Evolutionary conservation across 2,329 filamentous ascomycete genomes (phyloP).

Genomic region (Aspergillus sp.): DNA sequence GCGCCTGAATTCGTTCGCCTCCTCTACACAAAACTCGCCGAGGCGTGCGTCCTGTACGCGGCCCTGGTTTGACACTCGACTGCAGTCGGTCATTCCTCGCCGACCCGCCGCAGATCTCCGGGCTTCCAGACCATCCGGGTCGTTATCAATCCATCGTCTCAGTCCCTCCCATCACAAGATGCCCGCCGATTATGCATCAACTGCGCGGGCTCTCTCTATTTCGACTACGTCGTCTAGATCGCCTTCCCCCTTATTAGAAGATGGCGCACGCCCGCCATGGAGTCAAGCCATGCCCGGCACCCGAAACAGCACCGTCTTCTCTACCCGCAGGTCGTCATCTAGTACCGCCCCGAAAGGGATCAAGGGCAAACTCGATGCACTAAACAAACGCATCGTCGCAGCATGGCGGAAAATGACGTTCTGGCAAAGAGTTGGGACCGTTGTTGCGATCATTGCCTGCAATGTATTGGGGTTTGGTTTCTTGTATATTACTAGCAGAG

Average conservation of each 20-base stretch:
- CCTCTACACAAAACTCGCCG: background rate
- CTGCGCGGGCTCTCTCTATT: constrained; percentile 58
- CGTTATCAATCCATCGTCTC: background rate
- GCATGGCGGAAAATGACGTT: constrained; percentile 49
- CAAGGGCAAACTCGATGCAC: constrained; percentile 41
- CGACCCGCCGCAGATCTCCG: constrained; percentile 19
- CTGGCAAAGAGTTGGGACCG: constrained; percentile 65
- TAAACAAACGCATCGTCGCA: constrained; percentile 37
- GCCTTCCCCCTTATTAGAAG: constrained; percentile 50
- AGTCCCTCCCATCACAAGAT: constrained; percentile 30
- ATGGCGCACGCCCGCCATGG: constrained; percentile 56
- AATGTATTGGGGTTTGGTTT: constrained; percentile 67
- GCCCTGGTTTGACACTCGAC: background rate
- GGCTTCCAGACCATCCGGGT: constrained; percentile 6
- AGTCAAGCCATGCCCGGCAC: constrained; percentile 50
- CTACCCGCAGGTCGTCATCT: constrained; percentile 32
- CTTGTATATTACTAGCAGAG: constrained; percentile 75
- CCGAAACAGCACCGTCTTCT: constrained; percentile 44
- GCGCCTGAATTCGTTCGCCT: background rate
- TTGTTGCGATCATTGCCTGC: constrained; percentile 55
- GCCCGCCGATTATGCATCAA: constrained; percentile 56
- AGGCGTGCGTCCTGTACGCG: background rate
- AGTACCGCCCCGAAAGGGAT: constrained; percentile 43
- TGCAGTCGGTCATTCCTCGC: constrained; percentile 9
- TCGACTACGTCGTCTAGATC: constrained; percentile 51